Evolutionary conservation across 2,329 filamentous ascomycete species (phyloP).

Genomic region (Aspergillus niger): DNA sequence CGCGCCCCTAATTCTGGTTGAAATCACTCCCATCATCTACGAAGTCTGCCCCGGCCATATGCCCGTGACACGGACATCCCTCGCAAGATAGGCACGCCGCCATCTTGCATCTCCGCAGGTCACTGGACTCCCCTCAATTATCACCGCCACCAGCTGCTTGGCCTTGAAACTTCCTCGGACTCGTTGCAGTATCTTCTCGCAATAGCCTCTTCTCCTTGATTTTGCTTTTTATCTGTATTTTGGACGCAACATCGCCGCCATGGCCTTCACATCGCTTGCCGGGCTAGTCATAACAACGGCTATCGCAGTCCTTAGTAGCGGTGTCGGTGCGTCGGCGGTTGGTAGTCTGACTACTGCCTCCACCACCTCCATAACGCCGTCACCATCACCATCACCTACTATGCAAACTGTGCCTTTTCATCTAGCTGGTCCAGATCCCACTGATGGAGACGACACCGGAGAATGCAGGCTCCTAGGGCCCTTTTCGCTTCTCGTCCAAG

Average conservation of each 20-base stretch:
- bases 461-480: constrained; percentile 87
- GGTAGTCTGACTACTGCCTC: constrained; percentile 16
- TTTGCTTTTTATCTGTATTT: neutral
- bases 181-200: neutral
- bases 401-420: constrained; percentile 23
- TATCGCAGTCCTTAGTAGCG: constrained; percentile 13
- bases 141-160: neutral
- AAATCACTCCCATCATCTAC: neutral
- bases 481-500: constrained; percentile 89
- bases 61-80: constrained; percentile 8
- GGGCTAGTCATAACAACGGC: constrained; percentile 7
- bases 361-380: constrained; percentile 20
- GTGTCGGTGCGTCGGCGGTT: constrained; percentile 17
- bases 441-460: constrained; percentile 57
- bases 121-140: neutral
- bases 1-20: neutral
- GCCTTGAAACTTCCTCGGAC: neutral
- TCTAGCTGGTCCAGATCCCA: constrained; percentile 25
- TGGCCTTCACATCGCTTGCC: constrained; percentile 9
- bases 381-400: constrained; percentile 25
- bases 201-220: neutral
- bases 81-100: constrained; percentile 12
- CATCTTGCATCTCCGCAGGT: constrained; percentile 7
- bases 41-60: constrained; percentile 6
- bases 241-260: constrained; percentile 2